A percentile compares a stretch with the other conserved stretches of the same genome.
Conservation (phyloP, 78 protist genomes). For the Dictyostelium firmibasis region DNA sequence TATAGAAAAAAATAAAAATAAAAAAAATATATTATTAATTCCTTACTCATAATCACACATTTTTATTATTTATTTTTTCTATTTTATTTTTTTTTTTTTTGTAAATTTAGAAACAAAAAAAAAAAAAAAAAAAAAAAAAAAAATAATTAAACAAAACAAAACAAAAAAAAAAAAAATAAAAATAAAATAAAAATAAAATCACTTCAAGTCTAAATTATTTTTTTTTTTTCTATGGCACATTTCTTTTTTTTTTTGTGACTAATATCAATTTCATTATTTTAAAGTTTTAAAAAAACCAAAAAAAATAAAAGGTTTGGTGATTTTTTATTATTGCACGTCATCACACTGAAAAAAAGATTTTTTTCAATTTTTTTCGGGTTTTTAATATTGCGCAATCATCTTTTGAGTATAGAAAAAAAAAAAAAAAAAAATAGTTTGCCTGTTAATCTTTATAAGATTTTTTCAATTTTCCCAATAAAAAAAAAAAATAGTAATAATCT, state of each 20-base stretch:
- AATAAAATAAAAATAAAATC: too few relatives aligned
- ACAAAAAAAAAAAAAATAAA: too few relatives aligned
- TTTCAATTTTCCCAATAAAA: background rate
- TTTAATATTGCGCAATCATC: background rate
- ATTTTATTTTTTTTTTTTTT: background rate
- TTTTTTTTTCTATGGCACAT: background rate
- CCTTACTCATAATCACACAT: background rate
- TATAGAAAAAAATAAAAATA: too few relatives aligned
- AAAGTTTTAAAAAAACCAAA: background rate
- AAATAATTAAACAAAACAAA: too few relatives aligned
- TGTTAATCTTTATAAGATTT: background rate
- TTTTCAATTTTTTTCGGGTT: background rate
- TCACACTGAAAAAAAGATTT: background rate
- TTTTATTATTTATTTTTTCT: too few relatives aligned
- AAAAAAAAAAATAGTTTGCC: background rate
- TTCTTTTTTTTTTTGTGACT: background rate
- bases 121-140: too few relatives aligned
- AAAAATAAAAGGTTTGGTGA: background rate
- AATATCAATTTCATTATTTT: background rate
- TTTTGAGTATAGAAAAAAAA: too few relatives aligned
- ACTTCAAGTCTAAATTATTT: too few relatives aligned
- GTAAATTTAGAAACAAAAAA: background rate
- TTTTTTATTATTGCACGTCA: background rate
- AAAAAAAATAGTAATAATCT: background rate
- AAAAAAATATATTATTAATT: too few relatives aligned